Evolutionary conservation across 1,284 basidiomycete species (phyloP), one percentile per base, ranked within the genome.

Genomic region (Flammula alnicola): DNA sequence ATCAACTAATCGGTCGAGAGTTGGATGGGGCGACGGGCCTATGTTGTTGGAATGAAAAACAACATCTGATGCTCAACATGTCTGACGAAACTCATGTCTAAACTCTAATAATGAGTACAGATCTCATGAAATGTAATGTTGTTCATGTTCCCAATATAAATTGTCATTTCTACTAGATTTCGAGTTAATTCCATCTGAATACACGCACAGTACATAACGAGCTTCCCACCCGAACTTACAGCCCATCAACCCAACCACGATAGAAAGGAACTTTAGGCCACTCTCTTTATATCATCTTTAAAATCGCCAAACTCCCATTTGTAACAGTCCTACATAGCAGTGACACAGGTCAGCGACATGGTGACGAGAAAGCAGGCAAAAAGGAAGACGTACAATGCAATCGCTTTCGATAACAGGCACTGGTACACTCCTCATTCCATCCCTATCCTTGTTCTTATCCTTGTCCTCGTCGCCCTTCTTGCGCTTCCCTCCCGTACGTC

Each of bases 221-320:
- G 12, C 30, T 8, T 30, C 8, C 30, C 30, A 9, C 4, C 9
- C 12, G 16, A 9, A 16, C 30, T 32, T 16, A 9, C 16, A 32
- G 30, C n/a, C n/a, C n/a, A 32, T 32, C 12, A 30, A 17, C 26
- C 5, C 25, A 4, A 16, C 26, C 10, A 4, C 3, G 6, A 9
- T 6, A 17, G 5, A n/a, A 12, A 26, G 39, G 22, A 4, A 16
- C n/a, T 27, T 19, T 17, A 9, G 19, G 26, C 2, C 22, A 38
- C 17, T 4, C 3, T 23, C 7, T 48, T 23, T 16, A 32, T 27
- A 20, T 39, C 25, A 22, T 55, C 25, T 47, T 52, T 57, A 42
- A 54, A 57, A 6, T 50, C 47, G n/a, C 55, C 55, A 26, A 57
- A 57, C n/a, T 57, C 44, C 55, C 55, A 57, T 25, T 54, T 57